Evolutionary conservation across 495 filamentous ascomycete genomes (phyloP).

Genomic region (Penicillium ochrochloron): DNA sequence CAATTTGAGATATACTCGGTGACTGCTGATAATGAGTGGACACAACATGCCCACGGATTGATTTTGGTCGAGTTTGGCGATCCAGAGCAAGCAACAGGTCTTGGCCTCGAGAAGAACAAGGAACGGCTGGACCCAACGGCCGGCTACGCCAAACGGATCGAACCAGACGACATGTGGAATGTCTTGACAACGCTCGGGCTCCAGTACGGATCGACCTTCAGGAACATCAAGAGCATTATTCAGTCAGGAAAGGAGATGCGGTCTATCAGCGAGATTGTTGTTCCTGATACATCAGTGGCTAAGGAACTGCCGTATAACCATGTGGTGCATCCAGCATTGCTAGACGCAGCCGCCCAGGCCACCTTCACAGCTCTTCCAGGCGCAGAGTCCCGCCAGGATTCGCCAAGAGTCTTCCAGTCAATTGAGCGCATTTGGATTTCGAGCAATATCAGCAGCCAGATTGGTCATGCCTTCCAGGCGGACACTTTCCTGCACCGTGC

Average conservation of each 20-base stretch:
- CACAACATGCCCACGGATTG: neutral
- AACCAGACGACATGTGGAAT: neutral
- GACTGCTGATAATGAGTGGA: neutral
- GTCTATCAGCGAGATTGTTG: neutral
- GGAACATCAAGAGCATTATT: conserved; percentile 10
- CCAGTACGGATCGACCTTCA: conserved; percentile 1
- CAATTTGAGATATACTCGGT: neutral
- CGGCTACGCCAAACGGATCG: neutral
- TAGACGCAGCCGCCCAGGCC: conserved; percentile 1
- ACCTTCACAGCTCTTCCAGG: conserved; percentile 7
- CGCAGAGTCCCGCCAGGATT: neutral
- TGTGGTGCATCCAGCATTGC: conserved; percentile 1
- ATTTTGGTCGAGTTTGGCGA: neutral
- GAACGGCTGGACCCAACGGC: neutral
- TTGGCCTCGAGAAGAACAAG: neutral
- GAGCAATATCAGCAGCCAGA: conserved; percentile 6
- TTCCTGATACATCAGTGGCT: neutral
- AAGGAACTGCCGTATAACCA: conserved; percentile 5
- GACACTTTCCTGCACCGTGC: neutral
- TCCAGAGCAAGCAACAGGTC: neutral
- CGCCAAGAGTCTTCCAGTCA: conserved; percentile 3
- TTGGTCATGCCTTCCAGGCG: neutral
- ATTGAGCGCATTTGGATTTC: conserved; percentile 7
- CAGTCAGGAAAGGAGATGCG: conserved; percentile 5
- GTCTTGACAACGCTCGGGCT: neutral